A percentile compares a stretch with the other conserved stretches of the same genome.
Conservation (phyloP, 2,329 filamentous ascomycete genomes). For the Nannizziopsis barbatae region DNA sequence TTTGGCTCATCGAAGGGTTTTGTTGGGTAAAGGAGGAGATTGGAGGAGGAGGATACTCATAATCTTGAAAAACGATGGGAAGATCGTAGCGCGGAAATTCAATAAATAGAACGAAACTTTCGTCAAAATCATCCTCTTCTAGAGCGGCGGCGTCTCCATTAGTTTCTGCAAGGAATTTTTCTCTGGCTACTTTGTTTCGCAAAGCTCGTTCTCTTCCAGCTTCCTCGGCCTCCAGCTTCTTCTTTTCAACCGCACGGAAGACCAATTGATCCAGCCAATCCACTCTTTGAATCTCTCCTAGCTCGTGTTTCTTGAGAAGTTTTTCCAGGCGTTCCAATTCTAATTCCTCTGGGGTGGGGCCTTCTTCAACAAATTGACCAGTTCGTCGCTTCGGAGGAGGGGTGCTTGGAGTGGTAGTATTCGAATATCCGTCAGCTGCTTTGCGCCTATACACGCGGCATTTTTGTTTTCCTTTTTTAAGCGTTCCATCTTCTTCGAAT, state of each 20-base stretch:
- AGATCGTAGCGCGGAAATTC: constrained; percentile 94
- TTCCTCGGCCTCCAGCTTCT: constrained; percentile 53
- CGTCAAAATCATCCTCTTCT: constrained; percentile 28
- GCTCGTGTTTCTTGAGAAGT: constrained; percentile 93
- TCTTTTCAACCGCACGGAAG: constrained; percentile 78
- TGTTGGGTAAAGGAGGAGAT: constrained; percentile 62
- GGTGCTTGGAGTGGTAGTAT: constrained; percentile 64
- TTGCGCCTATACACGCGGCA: constrained; percentile 74
- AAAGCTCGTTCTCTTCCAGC: constrained; percentile 48
- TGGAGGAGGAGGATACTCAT: constrained; percentile 78
- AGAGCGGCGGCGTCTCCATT: constrained; percentile 27
- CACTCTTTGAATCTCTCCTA: constrained; percentile 85
- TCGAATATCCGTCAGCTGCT: constrained; percentile 72
- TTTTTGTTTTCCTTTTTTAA: constrained; percentile 86
- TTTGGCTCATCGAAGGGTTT: constrained; percentile 53
- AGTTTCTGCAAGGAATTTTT: constrained; percentile 18
- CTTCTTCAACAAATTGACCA: constrained; percentile 37
- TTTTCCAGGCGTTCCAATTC: constrained; percentile 84
- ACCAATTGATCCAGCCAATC: constrained; percentile 95
- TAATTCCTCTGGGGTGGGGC: constrained; percentile 57
- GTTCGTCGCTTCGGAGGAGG: constrained; percentile 45
- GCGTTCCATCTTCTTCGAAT: constrained; percentile 85
- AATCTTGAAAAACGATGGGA: constrained; percentile 85
- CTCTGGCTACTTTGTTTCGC: constrained; percentile 27
- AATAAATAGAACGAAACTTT: constrained; percentile 71